Evolutionary conservation across 345 rosid species (phyloP).

Genomic region (Eucalyptus rudis): DNA sequence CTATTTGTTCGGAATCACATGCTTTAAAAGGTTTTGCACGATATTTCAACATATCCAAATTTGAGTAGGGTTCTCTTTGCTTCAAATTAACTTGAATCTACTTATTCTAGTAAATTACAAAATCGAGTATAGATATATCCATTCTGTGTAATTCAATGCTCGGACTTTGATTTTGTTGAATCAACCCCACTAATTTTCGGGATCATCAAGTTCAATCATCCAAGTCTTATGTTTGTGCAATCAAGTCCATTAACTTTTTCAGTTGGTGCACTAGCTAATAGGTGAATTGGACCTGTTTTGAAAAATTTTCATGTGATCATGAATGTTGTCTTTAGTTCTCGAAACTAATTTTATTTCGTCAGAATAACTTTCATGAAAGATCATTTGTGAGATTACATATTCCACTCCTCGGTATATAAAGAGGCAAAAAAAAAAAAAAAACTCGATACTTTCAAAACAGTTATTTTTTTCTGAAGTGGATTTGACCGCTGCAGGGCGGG

Average conservation of each 20-base stretch:
- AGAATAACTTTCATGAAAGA: not conserved
- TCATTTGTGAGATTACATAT: not conserved
- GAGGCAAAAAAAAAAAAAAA: not conserved
- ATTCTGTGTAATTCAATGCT: fast-evolving
- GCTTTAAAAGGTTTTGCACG: not conserved
- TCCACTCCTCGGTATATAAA: not conserved
- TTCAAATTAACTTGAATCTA: not conserved
- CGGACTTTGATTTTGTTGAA: not conserved
- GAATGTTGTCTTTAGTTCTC: not conserved
- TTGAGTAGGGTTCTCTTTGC: not conserved
- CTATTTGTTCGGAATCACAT: not conserved
- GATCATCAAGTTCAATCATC: not conserved
- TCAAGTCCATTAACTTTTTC: not conserved
- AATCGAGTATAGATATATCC: not conserved
- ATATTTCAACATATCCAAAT: not conserved
- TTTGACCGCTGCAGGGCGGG: not conserved
- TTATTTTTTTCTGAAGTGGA: not conserved
- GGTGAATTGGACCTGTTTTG: not conserved
- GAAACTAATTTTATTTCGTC: not conserved
- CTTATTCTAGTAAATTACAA: not conserved
- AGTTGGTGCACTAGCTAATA: not conserved
- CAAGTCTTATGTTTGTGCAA: not conserved
- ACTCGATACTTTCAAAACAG: not conserved
- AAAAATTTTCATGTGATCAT: not conserved
- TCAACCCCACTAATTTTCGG: not conserved